These are phyloP conservation scores for Erodium moschatum DNA, from an alignment of 441 rosid species.

Conservation along the genomic window DNA sequence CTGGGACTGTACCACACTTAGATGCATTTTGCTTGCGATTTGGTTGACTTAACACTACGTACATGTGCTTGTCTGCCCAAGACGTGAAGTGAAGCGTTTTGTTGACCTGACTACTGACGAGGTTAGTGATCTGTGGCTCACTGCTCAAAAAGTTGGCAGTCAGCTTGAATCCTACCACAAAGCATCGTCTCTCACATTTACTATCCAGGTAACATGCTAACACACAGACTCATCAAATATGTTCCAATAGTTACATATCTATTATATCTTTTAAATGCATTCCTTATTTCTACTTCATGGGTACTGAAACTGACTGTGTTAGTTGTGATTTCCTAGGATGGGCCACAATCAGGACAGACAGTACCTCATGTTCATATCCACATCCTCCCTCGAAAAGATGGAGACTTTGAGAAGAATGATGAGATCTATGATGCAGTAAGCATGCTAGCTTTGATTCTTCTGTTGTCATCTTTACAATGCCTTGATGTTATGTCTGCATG, in stretches of 20 bases:
- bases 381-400: slow-evolving; percentile 66
- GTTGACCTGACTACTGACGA: slow-evolving; percentile 71
- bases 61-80: slow-evolving; percentile 90
- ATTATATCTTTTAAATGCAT: neutral
- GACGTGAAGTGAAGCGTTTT: slow-evolving; percentile 73
- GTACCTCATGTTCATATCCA: slow-evolving; percentile 91
- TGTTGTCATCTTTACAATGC: neutral
- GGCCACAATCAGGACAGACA: slow-evolving; percentile 82
- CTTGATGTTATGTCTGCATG: neutral
- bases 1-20: no score
- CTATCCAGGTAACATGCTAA: slow-evolving; percentile 48
- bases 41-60: slow-evolving; percentile 42
- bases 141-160: slow-evolving; percentile 61
- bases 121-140: slow-evolving; percentile 63
- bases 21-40: slow-evolving; percentile 9
- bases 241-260: neutral
- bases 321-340: slow-evolving; percentile 44
- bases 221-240: neutral
- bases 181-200: slow-evolving; percentile 70
- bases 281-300: neutral
- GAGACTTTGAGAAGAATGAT: slow-evolving; percentile 81
- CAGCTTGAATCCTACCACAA: slow-evolving; percentile 60
- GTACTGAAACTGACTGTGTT: neutral
- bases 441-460: neutral
- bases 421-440: slow-evolving; percentile 79